These are phyloP conservation scores for Cordyceps militaris DNA, from an alignment of 2,329 filamentous ascomycete species.

Conservation along the genomic window DNA sequence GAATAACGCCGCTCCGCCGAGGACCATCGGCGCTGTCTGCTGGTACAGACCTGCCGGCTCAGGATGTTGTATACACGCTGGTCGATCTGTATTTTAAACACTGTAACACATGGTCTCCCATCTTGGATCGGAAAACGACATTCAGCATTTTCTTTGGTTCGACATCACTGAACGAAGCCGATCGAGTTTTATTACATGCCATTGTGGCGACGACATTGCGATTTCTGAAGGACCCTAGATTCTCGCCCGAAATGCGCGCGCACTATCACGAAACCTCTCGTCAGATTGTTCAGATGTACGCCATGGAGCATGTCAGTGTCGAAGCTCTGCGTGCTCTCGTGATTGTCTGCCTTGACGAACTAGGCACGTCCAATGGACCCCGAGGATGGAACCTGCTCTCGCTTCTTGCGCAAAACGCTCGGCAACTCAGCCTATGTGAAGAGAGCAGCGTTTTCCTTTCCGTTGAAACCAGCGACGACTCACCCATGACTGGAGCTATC, in stretches of 20 bases:
- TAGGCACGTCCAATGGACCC: conserved; percentile 37
- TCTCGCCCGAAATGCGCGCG: conserved; percentile 30
- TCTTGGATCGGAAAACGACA: conserved; percentile 37
- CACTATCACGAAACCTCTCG: conserved; percentile 34
- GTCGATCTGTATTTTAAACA: conserved; percentile 59
- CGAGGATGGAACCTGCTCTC: conserved; percentile 36
- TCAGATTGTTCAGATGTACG: conserved; percentile 34
- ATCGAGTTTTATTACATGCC: conserved; percentile 35
- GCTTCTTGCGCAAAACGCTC: conserved; percentile 31
- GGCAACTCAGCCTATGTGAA: conserved; percentile 33
- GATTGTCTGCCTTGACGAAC: conserved; percentile 34
- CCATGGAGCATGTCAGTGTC: conserved; percentile 35
- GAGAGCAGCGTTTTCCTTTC: conserved; percentile 33
- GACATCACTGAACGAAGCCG: conserved; percentile 31
- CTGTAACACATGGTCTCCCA: conserved; percentile 52
- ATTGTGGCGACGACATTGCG: conserved; percentile 37
- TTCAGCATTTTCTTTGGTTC: conserved; percentile 35
- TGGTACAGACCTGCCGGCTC: conserved; percentile 47
- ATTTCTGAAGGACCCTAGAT: conserved; percentile 33
- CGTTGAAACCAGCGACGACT: conserved; percentile 24
- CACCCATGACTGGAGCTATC: conserved; percentile 28
- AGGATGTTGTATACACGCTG: conserved; percentile 52
- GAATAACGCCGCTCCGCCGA: conserved; percentile 14
- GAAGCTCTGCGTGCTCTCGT: conserved; percentile 33
- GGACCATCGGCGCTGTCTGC: conserved; percentile 27